Evolutionary conservation across 345 rosid genomes (phyloP), one percentile per base, ranked within the genome.

Genomic region (Salix caprea): DNA sequence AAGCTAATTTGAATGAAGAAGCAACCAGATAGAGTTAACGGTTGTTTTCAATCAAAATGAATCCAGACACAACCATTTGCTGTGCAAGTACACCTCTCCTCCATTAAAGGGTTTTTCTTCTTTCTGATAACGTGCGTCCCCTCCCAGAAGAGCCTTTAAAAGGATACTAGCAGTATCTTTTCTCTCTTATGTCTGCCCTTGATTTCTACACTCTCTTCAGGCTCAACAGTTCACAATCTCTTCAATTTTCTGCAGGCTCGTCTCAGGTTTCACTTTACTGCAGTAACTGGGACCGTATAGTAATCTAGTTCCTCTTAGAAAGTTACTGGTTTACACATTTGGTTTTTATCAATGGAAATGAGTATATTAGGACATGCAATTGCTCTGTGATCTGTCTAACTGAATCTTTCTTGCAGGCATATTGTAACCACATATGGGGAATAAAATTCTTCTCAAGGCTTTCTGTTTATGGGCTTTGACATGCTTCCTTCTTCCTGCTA

Each of bases 391-490:
- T n/a, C 48, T 70, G 46, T 23, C 42, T 34, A 36, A 13, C 39
- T 62, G 24, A 30, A 13, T 52, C 15, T 65, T 50, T 28, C 30
- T 68, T 18, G 73, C 81, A 83, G 88, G 81, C 75, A 50, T 42
- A 76, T 70, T 58, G 64, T n/a, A 67, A n/a, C 56, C 52, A 46
- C 78, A 70, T 65, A 85, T 88, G 88, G 85, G 78, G 56, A 48
- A 30, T 56, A 86, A 74, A 67, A 72, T 81, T 78, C 69, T 86
- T 28, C 34, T 7, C 34, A 54, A 73, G 44, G 81, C 65, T 46
- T 77, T 87, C 71, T 85, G 85, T 73, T 44, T 93, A 0, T 91
- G 87, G 88, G 73, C 82, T 68, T 50, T 84, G 74, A 68, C 84
- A 70, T 73, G 76, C 74, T 81, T 86, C 34, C 78, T 93, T 56